These are phyloP conservation scores for Pseudonitzschia multiseries DNA, from an alignment of 108 stramenopile species.

Conservation along the genomic window DNA sequence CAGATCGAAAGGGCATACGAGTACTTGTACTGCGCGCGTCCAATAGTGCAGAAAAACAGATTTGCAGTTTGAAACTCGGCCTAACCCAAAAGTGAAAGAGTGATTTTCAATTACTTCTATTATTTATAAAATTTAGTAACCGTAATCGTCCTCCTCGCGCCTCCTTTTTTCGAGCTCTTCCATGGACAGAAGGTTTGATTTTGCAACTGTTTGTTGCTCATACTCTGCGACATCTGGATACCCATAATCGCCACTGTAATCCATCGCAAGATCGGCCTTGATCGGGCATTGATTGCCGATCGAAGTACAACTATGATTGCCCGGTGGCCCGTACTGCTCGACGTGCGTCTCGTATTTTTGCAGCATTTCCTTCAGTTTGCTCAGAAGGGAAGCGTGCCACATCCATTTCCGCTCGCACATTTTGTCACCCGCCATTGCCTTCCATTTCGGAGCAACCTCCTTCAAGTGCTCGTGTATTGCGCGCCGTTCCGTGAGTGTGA, in stretches of 20 bases:
- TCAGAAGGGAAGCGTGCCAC: slow-evolving; percentile 37
- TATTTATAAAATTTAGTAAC: not conserved
- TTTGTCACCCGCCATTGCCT: slow-evolving; percentile 29
- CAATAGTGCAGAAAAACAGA: too few species aligned
- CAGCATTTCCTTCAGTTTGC: slow-evolving; percentile 39
- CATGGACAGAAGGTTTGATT: slow-evolving; percentile 34
- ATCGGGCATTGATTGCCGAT: slow-evolving; percentile 50
- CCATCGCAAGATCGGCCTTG: slow-evolving; percentile 28
- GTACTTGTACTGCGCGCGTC: too few species aligned
- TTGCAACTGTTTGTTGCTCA: slow-evolving; percentile 22
- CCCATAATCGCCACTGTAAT: slow-evolving; percentile 46
- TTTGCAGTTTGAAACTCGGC: too few species aligned
- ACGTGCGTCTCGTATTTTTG: slow-evolving; percentile 35
- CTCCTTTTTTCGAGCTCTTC: slow-evolving; percentile 34
- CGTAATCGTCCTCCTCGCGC: slow-evolving; percentile 23
- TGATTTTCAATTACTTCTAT: not conserved
- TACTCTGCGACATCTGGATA: slow-evolving; percentile 30
- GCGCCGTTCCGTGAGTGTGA: slow-evolving; percentile 46
- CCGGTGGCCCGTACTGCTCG: slow-evolving; percentile 41
- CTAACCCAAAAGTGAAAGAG: too few species aligned
- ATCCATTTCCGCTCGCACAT: slow-evolving; percentile 47
- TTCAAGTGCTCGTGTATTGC: slow-evolving; percentile 45
- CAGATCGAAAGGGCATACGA: too few species aligned
- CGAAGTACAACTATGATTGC: slow-evolving; percentile 39
- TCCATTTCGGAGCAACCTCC: slow-evolving; percentile 31